Evolutionary conservation across 1,284 basidiomycete genomes (phyloP).

Genomic region (Puccinia brachypodii): DNA sequence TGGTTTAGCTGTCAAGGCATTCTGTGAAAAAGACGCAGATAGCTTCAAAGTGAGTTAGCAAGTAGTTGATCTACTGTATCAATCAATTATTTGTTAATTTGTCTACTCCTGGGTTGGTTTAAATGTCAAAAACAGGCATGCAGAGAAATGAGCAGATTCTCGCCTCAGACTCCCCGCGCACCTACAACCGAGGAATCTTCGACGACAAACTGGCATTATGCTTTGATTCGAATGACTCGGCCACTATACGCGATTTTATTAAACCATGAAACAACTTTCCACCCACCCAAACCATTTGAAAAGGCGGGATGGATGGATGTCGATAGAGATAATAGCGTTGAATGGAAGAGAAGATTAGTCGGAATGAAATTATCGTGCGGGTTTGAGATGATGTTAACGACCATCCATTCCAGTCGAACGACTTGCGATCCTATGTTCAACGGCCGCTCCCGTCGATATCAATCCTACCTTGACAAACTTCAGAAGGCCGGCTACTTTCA

Average conservation of each 20-base stretch:
- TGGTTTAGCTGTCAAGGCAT: constrained; percentile 81
- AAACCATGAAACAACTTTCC: constrained; percentile 30
- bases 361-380: constrained; percentile 63
- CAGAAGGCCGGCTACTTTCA: constrained; percentile 70
- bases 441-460: constrained; percentile 58
- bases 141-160: constrained; percentile 32
- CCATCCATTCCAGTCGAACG: constrained; percentile 58
- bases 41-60: constrained; percentile 72
- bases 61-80: background rate
- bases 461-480: constrained; percentile 43
- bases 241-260: constrained; percentile 41
- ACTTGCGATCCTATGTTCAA: constrained; percentile 51
- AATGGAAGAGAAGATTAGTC: constrained; percentile 36
- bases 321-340: constrained; percentile 15
- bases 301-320: constrained; percentile 30
- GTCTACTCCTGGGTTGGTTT: background rate
- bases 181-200: background rate
- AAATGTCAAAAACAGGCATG: constrained; percentile 7
- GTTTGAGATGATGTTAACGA: constrained; percentile 84
- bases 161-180: constrained; percentile 10
- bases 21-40: constrained; percentile 85
- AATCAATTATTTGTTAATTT: background rate
- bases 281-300: constrained; percentile 46
- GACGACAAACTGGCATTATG: background rate
- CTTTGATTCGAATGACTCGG: constrained; percentile 27